Evolutionary conservation across 208 protist genomes (phyloP), one percentile per base, ranked within the genome.

Genomic region (Leishmania amazonensis): DNA sequence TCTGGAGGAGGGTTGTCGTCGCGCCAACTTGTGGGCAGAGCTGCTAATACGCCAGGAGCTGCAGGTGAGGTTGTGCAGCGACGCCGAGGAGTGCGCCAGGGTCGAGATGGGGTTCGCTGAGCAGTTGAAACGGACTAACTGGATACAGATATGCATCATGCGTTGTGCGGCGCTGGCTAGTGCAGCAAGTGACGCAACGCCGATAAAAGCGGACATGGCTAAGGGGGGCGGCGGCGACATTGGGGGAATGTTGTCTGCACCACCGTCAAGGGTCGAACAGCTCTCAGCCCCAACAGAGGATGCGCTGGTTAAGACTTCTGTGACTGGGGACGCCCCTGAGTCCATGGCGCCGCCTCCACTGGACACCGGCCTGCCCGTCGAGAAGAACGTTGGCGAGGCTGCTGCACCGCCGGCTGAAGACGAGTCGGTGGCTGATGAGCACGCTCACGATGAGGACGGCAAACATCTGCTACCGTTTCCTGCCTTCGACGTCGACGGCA

Each of bases 81-180:
- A 85, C 77, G 64, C 40, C 3, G 77, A 75, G 72, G 65, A 35
- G 4, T 79, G 79, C 73, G 21, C 45, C 17, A 40, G 78, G 38
- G 72, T 67, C 19, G 82, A 81, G 11, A n/a, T 85, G 11, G 60
- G 47, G 17, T 79, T 76, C 47, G 40, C 17, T 3, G 71, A 85
- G 72, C 0, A n/a, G 47, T 40, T 65, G 31, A 62, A 28, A 72
- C 54, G 72, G 62, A 28, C 58, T 8, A 28, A 6, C 38, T 6
- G 78, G 51, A 51, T 54, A 28, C 72, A 53, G 2, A 31, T 28
- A 19, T 21, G 13, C 21, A 35, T 54, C 15, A 1, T 68, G 38
- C 67, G 45, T 73, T 19, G 19, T 8, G 13, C 31, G 8, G 76
- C 13, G 42, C 76, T 7, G 47, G 58, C 49, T 2, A 42, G 11